A percentile compares a stretch with the other conserved stretches of the same genome.
These are phyloP conservation scores for Lactifluus hygrophoroides DNA, from an alignment of 768 basidiomycete genomes.

Conservation along the genomic window DNA sequence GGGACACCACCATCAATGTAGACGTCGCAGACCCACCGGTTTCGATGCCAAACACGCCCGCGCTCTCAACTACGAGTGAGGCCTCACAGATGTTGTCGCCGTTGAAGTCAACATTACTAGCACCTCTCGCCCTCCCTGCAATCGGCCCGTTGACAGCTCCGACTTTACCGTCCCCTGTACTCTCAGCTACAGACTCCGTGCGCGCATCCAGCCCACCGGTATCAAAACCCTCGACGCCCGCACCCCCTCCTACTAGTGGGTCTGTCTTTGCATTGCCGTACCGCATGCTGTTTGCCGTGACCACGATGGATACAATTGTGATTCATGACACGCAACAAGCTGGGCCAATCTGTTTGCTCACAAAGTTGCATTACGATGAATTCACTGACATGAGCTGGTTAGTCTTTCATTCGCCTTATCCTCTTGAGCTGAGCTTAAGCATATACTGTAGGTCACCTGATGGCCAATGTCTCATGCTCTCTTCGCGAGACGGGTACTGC, in stretches of 20 bases:
- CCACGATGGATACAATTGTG: constrained; percentile 91
- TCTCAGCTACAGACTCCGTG: constrained; percentile 40
- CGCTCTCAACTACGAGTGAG: constrained; percentile 13
- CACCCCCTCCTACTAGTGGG: constrained; percentile 33
- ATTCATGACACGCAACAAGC: constrained; percentile 98
- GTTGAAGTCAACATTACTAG: constrained; percentile 18
- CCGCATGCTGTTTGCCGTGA: constrained; percentile 89
- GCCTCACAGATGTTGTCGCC: constrained; percentile 19
- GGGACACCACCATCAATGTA: constrained; percentile 51
- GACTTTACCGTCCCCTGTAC: constrained; percentile 40
- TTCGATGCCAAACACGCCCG: constrained; percentile 7
- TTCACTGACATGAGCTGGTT: constrained; percentile 97
- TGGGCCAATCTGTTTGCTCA: constrained; percentile 82
- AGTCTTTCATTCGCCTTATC: constrained; percentile 26
- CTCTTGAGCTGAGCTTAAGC: not conserved
- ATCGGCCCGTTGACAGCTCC: constrained; percentile 2
- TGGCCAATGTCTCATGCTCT: constrained; percentile 85
- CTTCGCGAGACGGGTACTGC: constrained; percentile 95
- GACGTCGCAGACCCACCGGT: constrained; percentile 31
- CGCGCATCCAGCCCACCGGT: constrained; percentile 24
- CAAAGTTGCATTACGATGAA: constrained; percentile 93
- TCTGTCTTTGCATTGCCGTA: constrained; percentile 88
- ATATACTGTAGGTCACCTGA: constrained; percentile 73
- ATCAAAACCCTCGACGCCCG: constrained; percentile 47
- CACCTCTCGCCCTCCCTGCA: constrained; percentile 18